Base-by-base conservation (phyloP, 495 filamentous ascomycete genomes). In the Cudoniella acicularis region DNA sequence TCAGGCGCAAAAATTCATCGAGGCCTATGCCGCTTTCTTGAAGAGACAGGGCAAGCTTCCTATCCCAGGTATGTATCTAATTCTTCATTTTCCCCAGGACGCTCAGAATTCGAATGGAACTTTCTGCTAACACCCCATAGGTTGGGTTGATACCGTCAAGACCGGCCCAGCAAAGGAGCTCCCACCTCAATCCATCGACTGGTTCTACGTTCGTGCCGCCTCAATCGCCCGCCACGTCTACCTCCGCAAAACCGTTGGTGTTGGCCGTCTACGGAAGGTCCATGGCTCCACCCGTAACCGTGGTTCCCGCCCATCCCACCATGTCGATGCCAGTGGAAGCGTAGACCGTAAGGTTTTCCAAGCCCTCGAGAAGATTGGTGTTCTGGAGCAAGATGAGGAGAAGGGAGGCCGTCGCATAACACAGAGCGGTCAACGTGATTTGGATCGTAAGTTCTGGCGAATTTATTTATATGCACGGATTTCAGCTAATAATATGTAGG, bases 141-240 rank as follows among this genome's bases (percentile, higher is more conserved):
- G 89, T 78, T 98, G 93, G 93, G 91, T 96, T 76, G 93, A 98
- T 73, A 96, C 93, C 72, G 93, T 98, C 82, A 98, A 98, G 87
- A 96, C 93, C 67, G 92, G 90, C 59, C 82, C 86, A 73, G 87
- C 87, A 74, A 96, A 96, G 79, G 93, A 98, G 82, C 89, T 98
- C 65, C 93, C 93, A 68, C 93, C 93, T 70, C 93, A 96, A 85
- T 89, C 88, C 72, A 87, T 90, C 70, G 92, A 97, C 83, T 96
- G 92, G 92, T 98, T 90, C 87, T 98, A 98, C 87, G 83, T 96
- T 75, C 93, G 94, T 72, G 91, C 93, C 72, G 94, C 94, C 67
- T 81, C 92, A 67, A 86, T 97, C 73, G 94, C 94, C 67, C 94
- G 94, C 72, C 94, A 98, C 80, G 84, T 98, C 83, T 98, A 98